phyloP scores from a whole-genome alignment of 345 rosid genomes.

The Fremontodendron californicum region DNA sequence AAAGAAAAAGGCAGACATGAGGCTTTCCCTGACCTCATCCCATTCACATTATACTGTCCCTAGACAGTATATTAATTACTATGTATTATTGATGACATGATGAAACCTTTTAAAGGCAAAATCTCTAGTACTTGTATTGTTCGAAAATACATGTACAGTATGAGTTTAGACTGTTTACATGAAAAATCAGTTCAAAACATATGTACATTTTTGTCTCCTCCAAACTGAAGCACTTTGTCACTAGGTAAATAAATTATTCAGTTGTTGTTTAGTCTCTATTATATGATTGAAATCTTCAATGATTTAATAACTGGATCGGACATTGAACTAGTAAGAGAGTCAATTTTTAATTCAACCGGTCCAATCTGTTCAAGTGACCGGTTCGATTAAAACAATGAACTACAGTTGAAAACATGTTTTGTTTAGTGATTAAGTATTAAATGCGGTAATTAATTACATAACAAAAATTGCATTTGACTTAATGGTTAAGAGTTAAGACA shows the following conservation, averaged over 20 bases:
- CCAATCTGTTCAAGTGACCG: no score
- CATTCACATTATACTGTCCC: not conserved
- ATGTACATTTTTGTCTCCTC: not conserved
- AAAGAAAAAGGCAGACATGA: not conserved
- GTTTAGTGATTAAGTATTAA: no score
- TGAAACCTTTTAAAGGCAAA: not conserved
- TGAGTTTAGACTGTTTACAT: not conserved
- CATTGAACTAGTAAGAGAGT: not conserved
- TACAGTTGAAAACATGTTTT: no score
- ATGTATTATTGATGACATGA: not conserved
- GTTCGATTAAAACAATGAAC: no score
- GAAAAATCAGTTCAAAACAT: constrained; percentile 1
- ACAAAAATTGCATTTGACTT: no score
- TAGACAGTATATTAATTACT: not conserved
- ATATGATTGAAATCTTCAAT: not conserved
- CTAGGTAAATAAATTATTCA: not conserved
- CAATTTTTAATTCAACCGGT: not conserved
- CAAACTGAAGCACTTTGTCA: not conserved
- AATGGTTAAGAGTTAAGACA: no score
- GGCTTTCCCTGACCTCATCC: not conserved
- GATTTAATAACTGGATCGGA: not conserved
- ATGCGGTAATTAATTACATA: no score
- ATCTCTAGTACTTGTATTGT: not conserved
- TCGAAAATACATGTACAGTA: not conserved
- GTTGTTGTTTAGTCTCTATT: not conserved